phyloP scores from a whole-genome alignment of 1,284 basidiomycete species.

The Agaricales sp. region DNA sequence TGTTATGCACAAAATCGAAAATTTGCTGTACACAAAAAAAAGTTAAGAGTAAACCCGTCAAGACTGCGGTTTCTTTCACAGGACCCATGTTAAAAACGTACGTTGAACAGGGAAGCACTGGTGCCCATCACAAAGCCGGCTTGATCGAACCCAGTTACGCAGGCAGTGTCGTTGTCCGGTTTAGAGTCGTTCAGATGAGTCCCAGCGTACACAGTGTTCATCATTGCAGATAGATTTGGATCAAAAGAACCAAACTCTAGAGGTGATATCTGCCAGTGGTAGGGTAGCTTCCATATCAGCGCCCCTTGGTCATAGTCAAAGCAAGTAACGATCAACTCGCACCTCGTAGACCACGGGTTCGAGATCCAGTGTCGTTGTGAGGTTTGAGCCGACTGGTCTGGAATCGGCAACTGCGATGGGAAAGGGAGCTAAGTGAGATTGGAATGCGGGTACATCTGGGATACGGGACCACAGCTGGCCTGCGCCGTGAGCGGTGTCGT shows the following conservation, averaged over 20 bases:
- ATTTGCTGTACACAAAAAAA: conserved; percentile 27
- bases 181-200: conserved; percentile 44
- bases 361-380: conserved; percentile 28
- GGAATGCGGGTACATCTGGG: conserved; percentile 34
- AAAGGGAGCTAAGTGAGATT: conserved; percentile 37
- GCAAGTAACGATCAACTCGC: conserved; percentile 4
- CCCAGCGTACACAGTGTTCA: conserved; percentile 48
- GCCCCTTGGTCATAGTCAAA: too few relatives aligned
- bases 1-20: conserved; percentile 33
- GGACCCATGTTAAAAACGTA: too few relatives aligned
- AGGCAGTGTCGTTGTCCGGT: conserved; percentile 38
- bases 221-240: conserved; percentile 48
- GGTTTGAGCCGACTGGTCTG: conserved; percentile 33
- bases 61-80: too few relatives aligned
- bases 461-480: conserved; percentile 57
- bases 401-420: conserved; percentile 50
- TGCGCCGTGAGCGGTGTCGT: conserved; percentile 48
- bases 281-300: conserved; percentile 3
- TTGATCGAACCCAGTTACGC: conserved; percentile 58
- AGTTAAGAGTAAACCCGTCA: too few relatives aligned
- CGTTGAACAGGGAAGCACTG: conserved; percentile 56
- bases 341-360: conserved; percentile 55
- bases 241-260: conserved; percentile 63
- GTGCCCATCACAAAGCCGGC: conserved; percentile 57
- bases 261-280: conserved; percentile 42